These are phyloP conservation scores for Cyclotella choctawhatcheeana DNA, from an alignment of 108 stramenopile species.

Conservation along the genomic window DNA sequence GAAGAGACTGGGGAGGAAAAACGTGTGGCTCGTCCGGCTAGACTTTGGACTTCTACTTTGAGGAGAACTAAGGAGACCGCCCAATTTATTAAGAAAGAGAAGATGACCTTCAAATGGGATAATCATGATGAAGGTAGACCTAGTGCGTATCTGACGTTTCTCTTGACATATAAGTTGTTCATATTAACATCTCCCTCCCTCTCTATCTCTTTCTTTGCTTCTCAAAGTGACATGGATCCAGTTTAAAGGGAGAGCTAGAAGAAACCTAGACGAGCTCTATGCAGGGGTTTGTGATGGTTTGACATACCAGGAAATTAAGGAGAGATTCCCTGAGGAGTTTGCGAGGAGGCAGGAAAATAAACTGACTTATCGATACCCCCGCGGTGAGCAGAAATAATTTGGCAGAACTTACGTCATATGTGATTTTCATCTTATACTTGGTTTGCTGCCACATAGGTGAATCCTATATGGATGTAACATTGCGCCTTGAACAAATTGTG, in stretches of 20 bases:
- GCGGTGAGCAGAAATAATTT: conserved; percentile 49
- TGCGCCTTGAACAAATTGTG: conserved; percentile 96
- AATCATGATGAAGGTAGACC: conserved; percentile 65
- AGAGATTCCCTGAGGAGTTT: conserved; percentile 96
- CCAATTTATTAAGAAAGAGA: conserved; percentile 81
- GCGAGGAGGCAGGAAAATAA: conserved; percentile 91
- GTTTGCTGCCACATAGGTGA: conserved; percentile 66
- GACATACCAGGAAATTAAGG: conserved; percentile 96
- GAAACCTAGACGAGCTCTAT: conserved; percentile 95
- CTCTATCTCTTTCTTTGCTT: neutral
- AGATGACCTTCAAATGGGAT: conserved; percentile 63
- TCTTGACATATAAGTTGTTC: neutral
- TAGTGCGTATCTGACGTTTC: neutral
- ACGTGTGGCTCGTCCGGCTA: conserved; percentile 63
- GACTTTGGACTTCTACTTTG: conserved; percentile 97
- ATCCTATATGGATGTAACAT: conserved; percentile 98
- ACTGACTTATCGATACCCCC: conserved; percentile 89
- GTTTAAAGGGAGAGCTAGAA: conserved; percentile 75
- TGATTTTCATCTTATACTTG: neutral
- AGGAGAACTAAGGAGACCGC: conserved; percentile 97
- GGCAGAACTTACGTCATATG: neutral
- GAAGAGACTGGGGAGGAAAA: conserved; percentile 54
- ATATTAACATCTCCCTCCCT: neutral
- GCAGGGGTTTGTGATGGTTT: conserved; percentile 95
- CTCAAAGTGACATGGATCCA: conserved; percentile 79